These are phyloP conservation scores for Phytophthora sp. DNA, from an alignment of 352 stramenopile species.

Conservation along the genomic window DNA sequence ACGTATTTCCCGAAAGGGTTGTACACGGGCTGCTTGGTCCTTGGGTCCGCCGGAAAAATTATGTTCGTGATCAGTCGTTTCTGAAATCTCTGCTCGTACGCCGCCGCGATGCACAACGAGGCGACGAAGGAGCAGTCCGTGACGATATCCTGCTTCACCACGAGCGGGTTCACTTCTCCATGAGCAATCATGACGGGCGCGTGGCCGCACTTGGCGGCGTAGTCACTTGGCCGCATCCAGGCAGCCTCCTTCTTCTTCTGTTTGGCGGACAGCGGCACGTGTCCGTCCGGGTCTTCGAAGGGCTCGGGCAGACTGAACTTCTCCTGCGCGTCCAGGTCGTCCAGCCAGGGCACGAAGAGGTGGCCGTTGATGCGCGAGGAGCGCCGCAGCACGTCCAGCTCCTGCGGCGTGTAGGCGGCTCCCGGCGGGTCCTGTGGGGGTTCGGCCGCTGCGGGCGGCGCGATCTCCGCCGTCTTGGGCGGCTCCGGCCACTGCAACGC, in stretches of 20 bases:
- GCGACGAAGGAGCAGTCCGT: slow-evolving; percentile 95
- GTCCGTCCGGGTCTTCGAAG: slow-evolving; percentile 78
- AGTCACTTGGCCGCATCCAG: slow-evolving; percentile 79
- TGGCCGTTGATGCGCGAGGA: slow-evolving; percentile 87
- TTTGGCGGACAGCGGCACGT: slow-evolving; percentile 70
- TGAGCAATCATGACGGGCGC: slow-evolving; percentile 71
- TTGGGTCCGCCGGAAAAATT: slow-evolving; percentile 93
- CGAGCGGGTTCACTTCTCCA: slow-evolving; percentile 66
- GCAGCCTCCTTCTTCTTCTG: slow-evolving; percentile 61
- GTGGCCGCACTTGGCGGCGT: slow-evolving; percentile 47
- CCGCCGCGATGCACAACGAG: slow-evolving; percentile 91
- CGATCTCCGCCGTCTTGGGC: slow-evolving; percentile 33
- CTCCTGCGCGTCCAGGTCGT: slow-evolving; percentile 66
- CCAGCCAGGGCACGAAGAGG: slow-evolving; percentile 84
- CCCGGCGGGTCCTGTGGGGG: slow-evolving; percentile 22
- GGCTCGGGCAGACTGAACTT: slow-evolving; percentile 52
- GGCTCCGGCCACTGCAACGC: slow-evolving; percentile 51
- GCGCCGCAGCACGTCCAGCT: slow-evolving; percentile 79
- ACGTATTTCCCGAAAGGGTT: slow-evolving; percentile 97
- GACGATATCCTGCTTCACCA: slow-evolving; percentile 90
- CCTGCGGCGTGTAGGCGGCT: slow-evolving; percentile 55
- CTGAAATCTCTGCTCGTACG: slow-evolving; percentile 92
- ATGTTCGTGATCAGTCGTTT: slow-evolving; percentile 94
- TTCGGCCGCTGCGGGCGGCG: too few species aligned
- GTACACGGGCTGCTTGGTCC: slow-evolving; percentile 65